These are phyloP conservation scores for Pseudogymnoascus destructans DNA, from an alignment of 2,329 filamentous ascomycete genomes.

Conservation along the genomic window DNA sequence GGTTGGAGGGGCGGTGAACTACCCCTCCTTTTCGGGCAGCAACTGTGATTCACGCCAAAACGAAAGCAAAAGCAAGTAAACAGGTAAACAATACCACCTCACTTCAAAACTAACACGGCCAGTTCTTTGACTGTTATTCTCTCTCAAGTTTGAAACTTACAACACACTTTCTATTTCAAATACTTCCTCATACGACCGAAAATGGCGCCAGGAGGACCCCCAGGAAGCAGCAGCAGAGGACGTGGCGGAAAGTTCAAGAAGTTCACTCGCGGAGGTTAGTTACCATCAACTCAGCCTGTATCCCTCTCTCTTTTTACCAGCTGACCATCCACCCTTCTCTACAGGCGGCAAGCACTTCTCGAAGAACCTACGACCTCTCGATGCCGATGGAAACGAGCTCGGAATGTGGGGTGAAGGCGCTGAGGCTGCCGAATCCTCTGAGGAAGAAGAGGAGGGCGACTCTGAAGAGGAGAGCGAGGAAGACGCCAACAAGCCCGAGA, in stretches of 20 bases:
- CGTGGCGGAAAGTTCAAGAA: slow-evolving; percentile 92
- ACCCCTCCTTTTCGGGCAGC: slow-evolving; percentile 7
- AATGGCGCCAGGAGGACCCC: slow-evolving; percentile 39
- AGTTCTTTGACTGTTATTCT: neutral
- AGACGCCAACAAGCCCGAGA: slow-evolving; percentile 35
- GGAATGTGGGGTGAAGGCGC: slow-evolving; percentile 52
- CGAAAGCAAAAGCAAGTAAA: neutral
- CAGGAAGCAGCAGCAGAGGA: slow-evolving; percentile 40
- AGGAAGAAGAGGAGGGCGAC: slow-evolving; percentile 39
- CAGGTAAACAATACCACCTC: slow-evolving; percentile 9
- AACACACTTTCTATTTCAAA: slow-evolving; percentile 6
- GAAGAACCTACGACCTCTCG: slow-evolving; percentile 74
- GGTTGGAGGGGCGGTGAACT: slow-evolving; percentile 9
- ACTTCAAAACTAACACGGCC: neutral
- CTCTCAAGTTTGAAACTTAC: slow-evolving; percentile 10
- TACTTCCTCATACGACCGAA: slow-evolving; percentile 15
- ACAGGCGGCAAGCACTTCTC: slow-evolving; percentile 92
- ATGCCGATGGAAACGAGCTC: slow-evolving; percentile 77
- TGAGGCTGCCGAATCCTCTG: slow-evolving; percentile 35
- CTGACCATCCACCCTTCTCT: slow-evolving; percentile 15
- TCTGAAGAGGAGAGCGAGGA: slow-evolving; percentile 36
- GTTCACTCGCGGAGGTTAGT: slow-evolving; percentile 75
- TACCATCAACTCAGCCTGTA: slow-evolving; percentile 11
- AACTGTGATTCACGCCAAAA: slow-evolving; percentile 10
- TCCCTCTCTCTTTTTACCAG: slow-evolving; percentile 4